Conservation (phyloP, 208 protist species). For the Acanthamoeba castellanii region DNA sequence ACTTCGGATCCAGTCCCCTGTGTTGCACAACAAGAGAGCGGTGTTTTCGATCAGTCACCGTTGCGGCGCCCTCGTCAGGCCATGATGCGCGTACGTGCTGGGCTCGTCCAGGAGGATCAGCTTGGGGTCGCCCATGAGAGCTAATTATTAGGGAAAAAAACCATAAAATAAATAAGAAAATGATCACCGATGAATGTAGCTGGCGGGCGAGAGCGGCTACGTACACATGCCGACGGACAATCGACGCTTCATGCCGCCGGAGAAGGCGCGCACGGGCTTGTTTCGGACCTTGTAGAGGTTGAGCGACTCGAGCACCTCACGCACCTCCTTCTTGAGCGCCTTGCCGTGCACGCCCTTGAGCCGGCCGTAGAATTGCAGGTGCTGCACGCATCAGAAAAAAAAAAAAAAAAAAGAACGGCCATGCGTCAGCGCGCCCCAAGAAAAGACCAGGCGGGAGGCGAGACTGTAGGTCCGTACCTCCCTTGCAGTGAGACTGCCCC, state of each 20-base stretch:
- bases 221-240: slow-evolving; percentile 76
- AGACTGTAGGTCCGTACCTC: neutral
- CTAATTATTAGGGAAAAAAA: neutral
- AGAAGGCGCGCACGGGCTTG: slow-evolving; percentile 39
- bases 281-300: slow-evolving; percentile 50
- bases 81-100: slow-evolving; percentile 46
- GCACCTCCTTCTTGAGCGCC: slow-evolving; percentile 32
- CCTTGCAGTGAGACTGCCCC: slow-evolving; percentile 1
- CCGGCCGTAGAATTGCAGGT: slow-evolving; percentile 69
- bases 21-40: neutral
- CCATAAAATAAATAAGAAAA: neutral
- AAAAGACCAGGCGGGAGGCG: no score
- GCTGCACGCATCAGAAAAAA: slow-evolving; percentile 18
- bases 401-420: no score
- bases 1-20: slow-evolving; percentile 77
- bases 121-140: slow-evolving; percentile 77
- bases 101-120: slow-evolving; percentile 75
- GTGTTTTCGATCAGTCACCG: no score
- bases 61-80: no score
- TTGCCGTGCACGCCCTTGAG: slow-evolving; percentile 58
- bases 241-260: slow-evolving; percentile 81
- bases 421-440: no score
- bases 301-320: slow-evolving; percentile 2
- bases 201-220: neutral
- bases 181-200: neutral